Base-by-base conservation (phyloP, 2,329 filamentous ascomycete genomes). In the Aureobasidium pullulans region DNA sequence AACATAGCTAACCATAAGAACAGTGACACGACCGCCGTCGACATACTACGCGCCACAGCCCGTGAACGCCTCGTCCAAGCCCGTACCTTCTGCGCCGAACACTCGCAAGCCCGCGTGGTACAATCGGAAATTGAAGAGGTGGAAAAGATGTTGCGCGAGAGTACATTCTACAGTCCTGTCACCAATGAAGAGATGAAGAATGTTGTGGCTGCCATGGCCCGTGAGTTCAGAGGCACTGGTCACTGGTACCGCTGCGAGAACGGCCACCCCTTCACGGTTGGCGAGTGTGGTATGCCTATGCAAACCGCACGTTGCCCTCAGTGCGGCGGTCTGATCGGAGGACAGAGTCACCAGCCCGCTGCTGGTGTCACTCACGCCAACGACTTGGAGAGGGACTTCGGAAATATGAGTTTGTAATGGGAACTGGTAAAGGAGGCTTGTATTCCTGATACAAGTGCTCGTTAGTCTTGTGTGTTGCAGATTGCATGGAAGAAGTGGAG, bases 171-270 rank as follows among this genome's bases (percentile, higher is more conserved):
- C 67, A 67, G 70, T 2, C 61, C 75, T 0, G 74, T 54, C n/a
- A 54, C 29, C 6, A 40, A 71, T 9, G 75, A 77, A 3, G 82
- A 87, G 70, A 76, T 81, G 66, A 72, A 74, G 36, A 72, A 74
- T 2, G 76, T 81, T 61, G 77, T 78, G 47, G 56, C 63, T 1
- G 78, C 78, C 1, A 81, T 82, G 78, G 70, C 76, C 4, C 71
- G 64, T 1, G 79, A 79, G 7, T 62, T 67, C 39, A 37, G 60
- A 1, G 76, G 75, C 0, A 76, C 72, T 0, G 84, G 84, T 0
- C 82, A 85, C 63, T 87, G 84, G 84, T 87, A 86, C 67, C 75
- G 71, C 0, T 86, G 82, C 62, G 69, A 63, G 28, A 83, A 84
- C 60, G 77, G 78, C 1, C 81, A 86, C 66, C 79, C 81, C 1